Evolutionary conservation across 805 yeast genomes (phyloP), one percentile per base, ranked within the genome.

Genomic region (Lachancea kluyveri): DNA sequence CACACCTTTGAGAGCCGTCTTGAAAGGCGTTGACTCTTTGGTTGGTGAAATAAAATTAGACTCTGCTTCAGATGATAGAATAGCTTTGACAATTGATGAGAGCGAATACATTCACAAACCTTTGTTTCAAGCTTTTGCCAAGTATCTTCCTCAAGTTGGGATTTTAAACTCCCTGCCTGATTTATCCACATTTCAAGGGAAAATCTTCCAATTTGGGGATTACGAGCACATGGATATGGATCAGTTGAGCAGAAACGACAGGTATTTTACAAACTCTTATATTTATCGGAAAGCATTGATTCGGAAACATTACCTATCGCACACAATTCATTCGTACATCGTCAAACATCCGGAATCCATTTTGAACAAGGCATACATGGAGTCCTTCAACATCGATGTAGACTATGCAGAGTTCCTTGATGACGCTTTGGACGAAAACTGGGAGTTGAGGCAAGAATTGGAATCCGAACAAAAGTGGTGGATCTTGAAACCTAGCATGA

Each of bases 331-430:
- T 30, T 72, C 75, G 36, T 88, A 72, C 46, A 61, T 63, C 4
- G 84, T 79, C 6, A 92, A 92, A 52, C 59, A 87, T 48, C 94
- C 95, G 1, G 56, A 60, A 0, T 76, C 88, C 1, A 61, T 76
- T 1, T 63, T 92, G 34, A 60, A 54, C 2, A 46, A 41, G 1
- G 75, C 92, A 2, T 77, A 75, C 39, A 90, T 96, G 1, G 83
- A 75, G 33, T 70, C 88, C 3, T 86, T 67, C 57, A 78, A 79
- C 34, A 63, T 92, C 19, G 97, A 92, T 50, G 73, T 92, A 14
- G 97, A 90, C 48, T 92, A 85, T 58, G 96, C 97, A 1, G 98
- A 92, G 55, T 92, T 92, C 47, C 62, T 92, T 30, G 97, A 92
- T 47, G 98, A 92, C 52, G 72, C 95, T 0, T 64, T 92, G 27